phyloP scores from a whole-genome alignment of 78 protist genomes.

The Monocercomonoides exilis region DNA sequence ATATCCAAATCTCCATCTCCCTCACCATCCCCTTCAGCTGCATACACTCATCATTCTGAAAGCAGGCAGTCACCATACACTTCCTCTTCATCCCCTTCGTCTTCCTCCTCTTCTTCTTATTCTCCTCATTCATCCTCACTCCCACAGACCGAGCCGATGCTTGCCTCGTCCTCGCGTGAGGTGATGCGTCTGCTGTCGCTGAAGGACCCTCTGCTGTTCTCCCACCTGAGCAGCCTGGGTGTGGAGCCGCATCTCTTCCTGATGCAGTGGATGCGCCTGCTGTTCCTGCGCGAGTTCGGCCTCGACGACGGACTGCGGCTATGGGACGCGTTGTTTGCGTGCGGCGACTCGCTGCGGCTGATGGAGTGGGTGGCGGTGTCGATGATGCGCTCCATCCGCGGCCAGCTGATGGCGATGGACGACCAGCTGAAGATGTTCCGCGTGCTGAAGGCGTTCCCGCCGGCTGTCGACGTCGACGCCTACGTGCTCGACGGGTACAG shows the following conservation, averaged over 20 bases:
- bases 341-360: background rate
- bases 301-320: background rate
- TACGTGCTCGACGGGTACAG: background rate
- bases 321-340: background rate
- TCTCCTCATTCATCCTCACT: too few relatives aligned
- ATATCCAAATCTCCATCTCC: too few relatives aligned
- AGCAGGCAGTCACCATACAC: too few relatives aligned
- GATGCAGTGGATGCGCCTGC: constrained; percentile 11
- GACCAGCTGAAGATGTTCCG: background rate
- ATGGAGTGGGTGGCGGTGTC: background rate
- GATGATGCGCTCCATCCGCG: background rate
- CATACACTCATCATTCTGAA: too few relatives aligned
- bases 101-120: too few relatives aligned
- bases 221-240: background rate
- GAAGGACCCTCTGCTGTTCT: too few relatives aligned
- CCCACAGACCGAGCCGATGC: too few relatives aligned
- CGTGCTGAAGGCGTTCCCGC: background rate
- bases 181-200: too few relatives aligned
- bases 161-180: too few relatives aligned
- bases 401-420: background rate
- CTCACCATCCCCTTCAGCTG: too few relatives aligned
- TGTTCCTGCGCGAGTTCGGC: constrained; percentile 1
- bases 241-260: constrained; percentile 19
- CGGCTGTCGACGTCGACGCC: background rate
- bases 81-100: too few relatives aligned